Evolutionary conservation across 805 yeast genomes (phyloP).

Genomic region (Blastobotrys mokoenaii): DNA sequence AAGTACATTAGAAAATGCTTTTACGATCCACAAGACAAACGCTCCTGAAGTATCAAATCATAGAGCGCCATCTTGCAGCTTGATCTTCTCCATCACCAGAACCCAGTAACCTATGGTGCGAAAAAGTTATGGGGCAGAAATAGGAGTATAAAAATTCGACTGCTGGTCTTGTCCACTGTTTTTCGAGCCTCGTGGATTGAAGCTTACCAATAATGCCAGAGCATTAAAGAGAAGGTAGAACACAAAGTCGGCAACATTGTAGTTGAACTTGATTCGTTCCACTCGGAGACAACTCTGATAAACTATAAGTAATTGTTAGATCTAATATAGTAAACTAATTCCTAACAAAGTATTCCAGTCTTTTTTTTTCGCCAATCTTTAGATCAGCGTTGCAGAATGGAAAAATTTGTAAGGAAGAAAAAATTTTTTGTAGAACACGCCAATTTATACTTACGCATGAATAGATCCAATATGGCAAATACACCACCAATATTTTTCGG

Average conservation of each 20-base stretch:
- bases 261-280: conserved; percentile 16
- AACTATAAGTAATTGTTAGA: conserved; percentile 7
- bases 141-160: conserved; percentile 20
- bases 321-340: conserved; percentile 1
- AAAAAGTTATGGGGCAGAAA: conserved; percentile 27
- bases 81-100: conserved; percentile 30
- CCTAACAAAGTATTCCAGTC: neutral
- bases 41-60: conserved; percentile 20
- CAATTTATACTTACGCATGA: too few species aligned
- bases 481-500: neutral
- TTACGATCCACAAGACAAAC: conserved; percentile 17
- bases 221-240: conserved; percentile 18
- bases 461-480: too few species aligned
- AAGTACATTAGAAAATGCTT: neutral
- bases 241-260: conserved; percentile 18
- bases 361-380: too few species aligned
- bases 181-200: neutral
- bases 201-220: conserved; percentile 18
- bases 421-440: too few species aligned
- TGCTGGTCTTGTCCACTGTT: neutral
- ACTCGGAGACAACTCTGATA: conserved; percentile 17
- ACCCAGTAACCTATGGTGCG: conserved; percentile 25
- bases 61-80: conserved; percentile 13
- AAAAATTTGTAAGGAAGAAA: neutral
- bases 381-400: neutral